These are phyloP conservation scores for Ambrosia hybrid DNA, from an alignment of 140 eudicot species.

Conservation along the genomic window DNA sequence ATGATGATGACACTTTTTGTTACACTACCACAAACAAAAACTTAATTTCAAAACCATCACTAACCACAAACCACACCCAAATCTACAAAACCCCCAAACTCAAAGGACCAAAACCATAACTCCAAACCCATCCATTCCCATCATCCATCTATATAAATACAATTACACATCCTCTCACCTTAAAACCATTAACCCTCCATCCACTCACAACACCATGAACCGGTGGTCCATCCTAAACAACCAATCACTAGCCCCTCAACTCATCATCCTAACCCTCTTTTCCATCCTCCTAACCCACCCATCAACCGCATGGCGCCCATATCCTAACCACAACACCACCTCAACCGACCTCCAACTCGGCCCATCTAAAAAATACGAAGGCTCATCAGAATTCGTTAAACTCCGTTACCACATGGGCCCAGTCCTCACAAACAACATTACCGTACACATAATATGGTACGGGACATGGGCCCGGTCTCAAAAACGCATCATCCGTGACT, in stretches of 20 bases:
- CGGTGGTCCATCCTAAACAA: slow-evolving; percentile 10
- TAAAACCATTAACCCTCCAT: slow-evolving; percentile 19
- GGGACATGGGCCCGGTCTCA: slow-evolving; percentile 70
- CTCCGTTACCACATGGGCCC: slow-evolving; percentile 97
- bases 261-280: slow-evolving; percentile 15
- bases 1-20: not conserved
- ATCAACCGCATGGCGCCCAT: slow-evolving; percentile 70
- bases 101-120: not conserved
- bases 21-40: not conserved
- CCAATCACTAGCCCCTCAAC: slow-evolving; percentile 39
- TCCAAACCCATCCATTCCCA: not conserved
- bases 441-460: slow-evolving; percentile 92
- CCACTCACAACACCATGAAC: slow-evolving; percentile 29
- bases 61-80: not conserved
- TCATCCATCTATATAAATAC: slow-evolving; percentile 21
- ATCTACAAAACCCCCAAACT: not conserved
- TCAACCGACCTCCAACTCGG: slow-evolving; percentile 45
- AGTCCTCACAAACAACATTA: slow-evolving; percentile 74
- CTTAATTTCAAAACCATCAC: not conserved
- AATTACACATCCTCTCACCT: slow-evolving; percentile 13
- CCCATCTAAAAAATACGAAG: slow-evolving; percentile 77
- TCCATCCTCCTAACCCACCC: slow-evolving; percentile 33
- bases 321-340: slow-evolving; percentile 56
- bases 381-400: slow-evolving; percentile 86
- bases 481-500: slow-evolving; percentile 79